Percentiles rank a stretch among this genome's conserved stretches.
phyloP scores from a whole-genome alignment of 2,329 filamentous ascomycete genomes.

The Colletotrichum godetiae region DNA sequence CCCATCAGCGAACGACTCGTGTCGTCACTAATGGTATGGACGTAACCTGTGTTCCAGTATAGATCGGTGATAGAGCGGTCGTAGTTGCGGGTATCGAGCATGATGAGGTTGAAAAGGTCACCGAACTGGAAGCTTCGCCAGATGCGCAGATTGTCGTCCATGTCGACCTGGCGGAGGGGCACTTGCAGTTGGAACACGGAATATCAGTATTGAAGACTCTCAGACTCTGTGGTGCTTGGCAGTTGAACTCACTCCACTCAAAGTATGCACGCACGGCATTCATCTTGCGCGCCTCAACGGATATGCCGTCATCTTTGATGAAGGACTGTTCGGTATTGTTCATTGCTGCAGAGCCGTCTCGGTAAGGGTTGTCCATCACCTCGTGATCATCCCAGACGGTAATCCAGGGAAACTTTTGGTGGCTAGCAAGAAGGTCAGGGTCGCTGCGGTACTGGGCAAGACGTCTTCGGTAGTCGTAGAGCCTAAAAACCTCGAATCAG shows the following conservation, averaged over 20 bases:
- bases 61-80: slow-evolving; percentile 55
- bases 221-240: slow-evolving; percentile 33
- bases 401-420: slow-evolving; percentile 56
- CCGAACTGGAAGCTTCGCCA: slow-evolving; percentile 76
- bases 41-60: too few relatives aligned
- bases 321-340: slow-evolving; percentile 77
- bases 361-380: slow-evolving; percentile 73
- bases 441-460: slow-evolving; percentile 53
- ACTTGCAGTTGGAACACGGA: background rate
- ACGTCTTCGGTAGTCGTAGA: slow-evolving; percentile 55
- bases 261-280: slow-evolving; percentile 78
- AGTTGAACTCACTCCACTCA: slow-evolving; percentile 58
- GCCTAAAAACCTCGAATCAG: slow-evolving; percentile 43
- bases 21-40: too few relatives aligned
- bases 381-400: slow-evolving; percentile 59
- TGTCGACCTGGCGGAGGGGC: slow-evolving; percentile 64
- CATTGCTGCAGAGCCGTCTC: slow-evolving; percentile 65
- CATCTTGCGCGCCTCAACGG: slow-evolving; percentile 75
- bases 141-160: slow-evolving; percentile 76
- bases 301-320: slow-evolving; percentile 63
- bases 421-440: slow-evolving; percentile 51
- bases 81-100: slow-evolving; percentile 76
- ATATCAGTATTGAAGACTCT: too few relatives aligned
- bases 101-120: slow-evolving; percentile 72
- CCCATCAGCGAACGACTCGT: too few relatives aligned